A percentile compares a stretch with the other conserved stretches of the same genome.
Evolutionary conservation across 768 basidiomycete species (phyloP).

Genomic region (Leccinum truebloodii): DNA sequence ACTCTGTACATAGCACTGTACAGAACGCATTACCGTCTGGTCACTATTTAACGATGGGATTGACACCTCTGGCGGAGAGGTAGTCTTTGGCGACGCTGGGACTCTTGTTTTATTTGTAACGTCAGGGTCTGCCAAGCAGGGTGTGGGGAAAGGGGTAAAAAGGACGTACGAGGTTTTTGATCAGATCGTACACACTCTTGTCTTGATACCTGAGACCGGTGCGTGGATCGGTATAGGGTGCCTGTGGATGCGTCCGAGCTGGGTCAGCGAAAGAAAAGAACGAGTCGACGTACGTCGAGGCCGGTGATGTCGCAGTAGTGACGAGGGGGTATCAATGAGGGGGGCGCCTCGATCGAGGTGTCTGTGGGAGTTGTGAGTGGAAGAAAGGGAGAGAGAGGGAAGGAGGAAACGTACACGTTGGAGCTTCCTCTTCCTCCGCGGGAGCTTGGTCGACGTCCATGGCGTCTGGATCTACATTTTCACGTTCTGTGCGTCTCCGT

Average conservation of each 20-base stretch:
- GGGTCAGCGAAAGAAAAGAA: background rate
- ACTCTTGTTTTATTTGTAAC: slow-evolving; percentile 39
- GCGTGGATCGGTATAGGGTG: slow-evolving; percentile 81
- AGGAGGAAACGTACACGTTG: slow-evolving; percentile 57
- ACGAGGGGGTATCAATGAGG: slow-evolving; percentile 72
- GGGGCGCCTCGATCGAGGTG: slow-evolving; percentile 81
- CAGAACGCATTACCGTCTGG: too few relatives aligned
- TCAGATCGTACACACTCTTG: slow-evolving; percentile 82
- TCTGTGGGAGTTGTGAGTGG: slow-evolving; percentile 44
- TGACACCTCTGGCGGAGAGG: slow-evolving; percentile 56
- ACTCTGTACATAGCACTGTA: background rate
- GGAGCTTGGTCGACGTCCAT: slow-evolving; percentile 57
- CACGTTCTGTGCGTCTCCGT: slow-evolving; percentile 49
- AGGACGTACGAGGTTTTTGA: slow-evolving; percentile 66
- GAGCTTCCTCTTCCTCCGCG: slow-evolving; percentile 56
- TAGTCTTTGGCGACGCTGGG: slow-evolving; percentile 75
- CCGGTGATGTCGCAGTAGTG: slow-evolving; percentile 89
- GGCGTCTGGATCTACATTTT: slow-evolving; percentile 44
- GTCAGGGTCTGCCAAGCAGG: background rate
- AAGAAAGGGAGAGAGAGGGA: too few relatives aligned
- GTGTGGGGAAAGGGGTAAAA: background rate
- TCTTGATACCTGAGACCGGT: slow-evolving; percentile 82
- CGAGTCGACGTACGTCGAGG: slow-evolving; percentile 52
- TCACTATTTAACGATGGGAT: slow-evolving; percentile 39
- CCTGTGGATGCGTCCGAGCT: slow-evolving; percentile 34